Evolutionary conservation across 2,329 filamentous ascomycete genomes (phyloP).

Genomic region (Fusarium chaquense): DNA sequence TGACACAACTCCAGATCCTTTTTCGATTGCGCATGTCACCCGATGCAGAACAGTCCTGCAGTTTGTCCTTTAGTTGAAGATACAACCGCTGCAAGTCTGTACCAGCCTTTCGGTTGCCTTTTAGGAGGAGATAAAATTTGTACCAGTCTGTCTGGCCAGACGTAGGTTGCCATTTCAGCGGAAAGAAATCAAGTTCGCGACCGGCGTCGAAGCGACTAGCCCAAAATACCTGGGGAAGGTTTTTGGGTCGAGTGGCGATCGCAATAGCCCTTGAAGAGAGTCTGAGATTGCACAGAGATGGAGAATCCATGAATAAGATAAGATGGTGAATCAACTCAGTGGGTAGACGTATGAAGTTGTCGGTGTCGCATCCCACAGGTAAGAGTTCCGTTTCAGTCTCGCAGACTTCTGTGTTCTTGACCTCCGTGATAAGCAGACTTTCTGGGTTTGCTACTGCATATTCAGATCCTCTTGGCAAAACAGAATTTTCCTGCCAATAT

Average conservation of each 20-base stretch:
- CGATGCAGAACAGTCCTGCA: neutral
- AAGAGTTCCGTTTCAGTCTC: neutral
- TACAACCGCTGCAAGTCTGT: constrained; percentile 12
- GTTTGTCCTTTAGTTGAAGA: neutral
- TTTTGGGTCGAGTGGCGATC: neutral
- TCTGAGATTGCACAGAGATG: constrained; percentile 10
- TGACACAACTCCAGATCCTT: neutral
- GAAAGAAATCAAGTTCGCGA: constrained; percentile 20
- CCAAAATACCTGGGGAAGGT: constrained; percentile 23
- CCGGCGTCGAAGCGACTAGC: constrained; percentile 13
- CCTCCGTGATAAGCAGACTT: fast-evolving
- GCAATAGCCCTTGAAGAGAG: constrained; percentile 13
- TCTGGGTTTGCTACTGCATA: neutral
- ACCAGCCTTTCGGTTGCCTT: fast-evolving
- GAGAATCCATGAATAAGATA: neutral
- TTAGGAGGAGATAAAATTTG: neutral
- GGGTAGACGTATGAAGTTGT: constrained; percentile 5
- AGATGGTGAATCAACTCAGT: constrained; percentile 1
- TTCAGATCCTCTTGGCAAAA: neutral
- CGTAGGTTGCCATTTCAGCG: fast-evolving
- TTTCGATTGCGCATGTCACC: neutral
- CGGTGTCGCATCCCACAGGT: neutral
- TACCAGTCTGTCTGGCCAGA: neutral
- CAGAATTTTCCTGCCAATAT: neutral
- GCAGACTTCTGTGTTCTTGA: fast-evolving